Conservation (phyloP, 202 grass and related monocot species). For the Zoysia matrella region DNA sequence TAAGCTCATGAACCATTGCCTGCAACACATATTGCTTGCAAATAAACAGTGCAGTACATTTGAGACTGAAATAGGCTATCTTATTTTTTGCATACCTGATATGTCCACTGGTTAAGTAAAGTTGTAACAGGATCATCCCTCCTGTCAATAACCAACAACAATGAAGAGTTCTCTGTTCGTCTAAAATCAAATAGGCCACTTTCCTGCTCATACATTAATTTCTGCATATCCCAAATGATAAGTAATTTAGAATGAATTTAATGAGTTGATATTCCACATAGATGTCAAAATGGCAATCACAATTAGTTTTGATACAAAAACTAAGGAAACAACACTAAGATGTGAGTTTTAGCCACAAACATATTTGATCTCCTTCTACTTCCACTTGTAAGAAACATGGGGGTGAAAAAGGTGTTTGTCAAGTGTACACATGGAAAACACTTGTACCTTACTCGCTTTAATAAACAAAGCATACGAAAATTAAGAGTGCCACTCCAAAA, state of each 20-base stretch:
- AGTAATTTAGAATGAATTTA: constrained; percentile 26
- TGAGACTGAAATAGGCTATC: neutral
- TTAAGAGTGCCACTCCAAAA: neutral
- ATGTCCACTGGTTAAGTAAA: constrained; percentile 97
- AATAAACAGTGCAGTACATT: constrained; percentile 30
- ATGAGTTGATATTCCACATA: constrained; percentile 21
- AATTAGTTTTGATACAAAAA: constrained; percentile 3
- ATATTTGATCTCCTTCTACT: neutral
- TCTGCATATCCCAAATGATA: constrained; percentile 65
- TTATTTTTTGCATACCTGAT: constrained; percentile 65
- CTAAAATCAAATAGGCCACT: constrained; percentile 94
- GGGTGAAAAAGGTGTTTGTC: neutral
- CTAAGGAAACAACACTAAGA: neutral
- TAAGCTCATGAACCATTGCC: constrained; percentile 97
- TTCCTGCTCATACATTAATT: constrained; percentile 98
- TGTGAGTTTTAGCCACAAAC: neutral
- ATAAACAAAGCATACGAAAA: neutral
- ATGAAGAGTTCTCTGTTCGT: constrained; percentile 86
- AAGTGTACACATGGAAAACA: constrained; percentile 14
- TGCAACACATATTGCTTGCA: constrained; percentile 27
- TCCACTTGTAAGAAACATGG: neutral
- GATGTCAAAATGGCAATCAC: neutral
- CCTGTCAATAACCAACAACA: constrained; percentile 85
- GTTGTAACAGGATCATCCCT: constrained; percentile 97
- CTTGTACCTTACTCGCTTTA: constrained; percentile 11